Evolutionary conservation across 2,329 filamentous ascomycete genomes (phyloP), one percentile per base, ranked within the genome.

Genomic region (Exophiala sideris): DNA sequence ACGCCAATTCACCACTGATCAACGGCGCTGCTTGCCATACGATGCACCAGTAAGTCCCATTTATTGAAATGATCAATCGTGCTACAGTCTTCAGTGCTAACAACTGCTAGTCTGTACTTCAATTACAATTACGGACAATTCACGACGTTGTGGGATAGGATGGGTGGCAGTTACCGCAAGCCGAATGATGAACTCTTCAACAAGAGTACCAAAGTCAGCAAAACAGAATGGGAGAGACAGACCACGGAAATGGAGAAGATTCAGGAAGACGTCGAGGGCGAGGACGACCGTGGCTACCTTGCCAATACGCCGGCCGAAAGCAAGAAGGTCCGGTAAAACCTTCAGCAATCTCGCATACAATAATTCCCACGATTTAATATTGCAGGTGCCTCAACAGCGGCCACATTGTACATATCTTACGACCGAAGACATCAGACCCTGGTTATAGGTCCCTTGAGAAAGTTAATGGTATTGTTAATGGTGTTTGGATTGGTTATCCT

Each of bases 51-150:
- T 44, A 44, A 44, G 41, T 44, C 20, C 41, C 69, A 72, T 91
- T 36, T 46, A 50, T 32, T 14, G 39, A 21, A 24, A 41, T 45
- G 18, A 38, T 16, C 34, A 16, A 6, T 42, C 29, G 16, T 32
- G 33, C 39, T 45, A 32, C 44, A 18, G 12, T 14, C 1, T n/a
- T 29, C 36, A 29, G 7, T 29, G 24, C 24, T 29, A 29, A 29
- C 24, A 1, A 5, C 24, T 11, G 9, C 41, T 44, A 44, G 41
- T 56, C 21, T 45, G 10, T 88, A 89, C 72, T 89, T 89, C 77
- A 88, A 88, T 75, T 89, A 88, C 79, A 96, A 96, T 76, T 96
- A 95, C 67, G 91, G 91, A 54, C 91, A 96, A 71, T 96, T 91
- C 76, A 94, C 89, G 12, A 96, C 91, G 0, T 77, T 94, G 16